phyloP scores from a whole-genome alignment of 108 stramenopile genomes.

The Conticribra weissflogii region DNA sequence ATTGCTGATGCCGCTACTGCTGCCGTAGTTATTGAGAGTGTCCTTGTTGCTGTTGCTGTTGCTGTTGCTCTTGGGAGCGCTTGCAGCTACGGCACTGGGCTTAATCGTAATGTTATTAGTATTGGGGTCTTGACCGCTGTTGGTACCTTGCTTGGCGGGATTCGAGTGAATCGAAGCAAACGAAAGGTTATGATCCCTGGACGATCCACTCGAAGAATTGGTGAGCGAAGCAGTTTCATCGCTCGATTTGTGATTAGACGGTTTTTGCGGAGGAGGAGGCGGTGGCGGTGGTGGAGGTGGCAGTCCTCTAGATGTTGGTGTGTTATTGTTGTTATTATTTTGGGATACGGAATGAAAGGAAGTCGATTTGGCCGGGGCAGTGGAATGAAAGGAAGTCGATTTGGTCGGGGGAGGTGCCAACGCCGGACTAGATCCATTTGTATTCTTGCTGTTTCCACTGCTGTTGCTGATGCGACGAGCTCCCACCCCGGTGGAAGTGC shows the following conservation, averaged over 20 bases:
- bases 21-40: not conserved
- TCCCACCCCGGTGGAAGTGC: no score
- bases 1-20: not conserved
- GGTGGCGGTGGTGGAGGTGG: not conserved
- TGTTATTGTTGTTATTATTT: no score
- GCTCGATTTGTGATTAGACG: constrained; percentile 9
- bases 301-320: not conserved
- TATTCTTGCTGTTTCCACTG: no score
- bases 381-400: no score
- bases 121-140: not conserved
- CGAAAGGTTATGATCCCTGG: no score
- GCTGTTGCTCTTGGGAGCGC: not conserved
- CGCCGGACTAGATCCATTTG: no score
- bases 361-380: no score
- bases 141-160: constrained; percentile 6
- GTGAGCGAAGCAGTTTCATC: constrained; percentile 39
- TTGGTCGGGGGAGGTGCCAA: no score
- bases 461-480: no score
- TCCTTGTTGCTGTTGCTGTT: not conserved
- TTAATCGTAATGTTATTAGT: constrained; percentile 7
- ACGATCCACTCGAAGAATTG: constrained; percentile 7
- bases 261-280: not conserved
- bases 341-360: no score
- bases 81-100: no score
- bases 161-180: no score